Percentiles rank a stretch among this genome's conserved stretches.
These are phyloP conservation scores for Aspergillus cristatus DNA, from an alignment of 495 filamentous ascomycete species.

Conservation along the genomic window DNA sequence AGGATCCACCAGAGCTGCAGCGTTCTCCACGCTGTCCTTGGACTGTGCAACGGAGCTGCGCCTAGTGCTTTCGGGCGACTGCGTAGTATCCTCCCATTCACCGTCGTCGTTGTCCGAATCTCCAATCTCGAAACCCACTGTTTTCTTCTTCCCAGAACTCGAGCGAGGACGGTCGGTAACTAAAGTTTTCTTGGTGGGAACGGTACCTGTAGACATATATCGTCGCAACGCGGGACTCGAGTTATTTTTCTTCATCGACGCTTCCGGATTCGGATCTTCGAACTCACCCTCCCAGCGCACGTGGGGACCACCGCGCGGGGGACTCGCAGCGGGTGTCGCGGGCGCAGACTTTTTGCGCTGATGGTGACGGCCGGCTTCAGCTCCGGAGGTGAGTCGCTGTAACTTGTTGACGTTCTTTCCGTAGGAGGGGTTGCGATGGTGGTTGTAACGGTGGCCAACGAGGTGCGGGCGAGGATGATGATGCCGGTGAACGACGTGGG, in stretches of 20 bases:
- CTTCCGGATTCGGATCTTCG: slow-evolving; percentile 18
- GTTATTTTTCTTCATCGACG: slow-evolving; percentile 37
- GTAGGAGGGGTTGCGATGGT: slow-evolving; percentile 35
- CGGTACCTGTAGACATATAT: slow-evolving; percentile 15
- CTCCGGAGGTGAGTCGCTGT: slow-evolving; percentile 21
- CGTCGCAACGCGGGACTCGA: slow-evolving; percentile 36
- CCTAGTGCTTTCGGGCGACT: slow-evolving; percentile 40
- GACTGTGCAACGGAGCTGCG: slow-evolving; percentile 36
- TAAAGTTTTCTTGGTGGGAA: slow-evolving; percentile 28
- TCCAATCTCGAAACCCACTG: slow-evolving; percentile 39
- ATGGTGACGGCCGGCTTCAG: slow-evolving; percentile 30
- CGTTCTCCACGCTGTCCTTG: slow-evolving; percentile 32
- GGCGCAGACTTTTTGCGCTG: slow-evolving; percentile 42
- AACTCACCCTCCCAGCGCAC: slow-evolving; percentile 33
- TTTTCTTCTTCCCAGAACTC: slow-evolving; percentile 36
- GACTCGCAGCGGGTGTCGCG: slow-evolving; percentile 26
- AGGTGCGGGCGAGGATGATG: slow-evolving; percentile 33
- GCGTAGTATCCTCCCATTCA: slow-evolving; percentile 45
- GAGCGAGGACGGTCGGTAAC: slow-evolving; percentile 29
- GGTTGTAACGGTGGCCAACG: slow-evolving; percentile 36
- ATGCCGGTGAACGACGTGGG: slow-evolving; percentile 17
- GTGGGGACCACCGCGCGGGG: slow-evolving; percentile 19
- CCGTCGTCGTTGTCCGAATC: slow-evolving; percentile 37
- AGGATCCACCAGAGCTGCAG: slow-evolving; percentile 33
- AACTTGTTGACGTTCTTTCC: slow-evolving; percentile 37